These are phyloP conservation scores for Mrakiaceae sp. DNA, from an alignment of 1,284 basidiomycete genomes.

Conservation along the genomic window DNA sequence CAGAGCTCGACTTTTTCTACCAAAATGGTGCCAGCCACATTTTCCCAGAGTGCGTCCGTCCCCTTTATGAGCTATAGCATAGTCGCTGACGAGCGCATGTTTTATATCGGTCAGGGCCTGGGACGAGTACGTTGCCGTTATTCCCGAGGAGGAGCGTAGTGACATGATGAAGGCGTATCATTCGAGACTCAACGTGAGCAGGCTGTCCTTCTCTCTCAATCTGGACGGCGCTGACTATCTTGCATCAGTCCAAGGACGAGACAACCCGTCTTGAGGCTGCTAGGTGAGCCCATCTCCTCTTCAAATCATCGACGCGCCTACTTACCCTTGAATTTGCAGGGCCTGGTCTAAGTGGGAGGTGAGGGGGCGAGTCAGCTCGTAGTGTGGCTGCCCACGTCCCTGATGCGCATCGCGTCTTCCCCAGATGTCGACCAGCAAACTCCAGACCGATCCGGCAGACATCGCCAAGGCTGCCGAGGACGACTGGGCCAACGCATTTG, in stretches of 20 bases:
- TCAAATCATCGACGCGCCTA: background rate
- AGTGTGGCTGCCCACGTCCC: background rate
- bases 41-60: constrained; percentile 52
- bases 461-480: constrained; percentile 61
- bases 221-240: too few species aligned
- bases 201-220: too few species aligned
- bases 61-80: too few species aligned
- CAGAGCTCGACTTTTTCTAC: constrained; percentile 49
- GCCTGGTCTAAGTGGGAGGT: constrained; percentile 83
- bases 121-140: constrained; percentile 68
- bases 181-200: constrained; percentile 50
- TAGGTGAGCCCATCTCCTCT: background rate
- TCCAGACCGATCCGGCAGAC: constrained; percentile 56
- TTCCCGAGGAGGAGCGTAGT: constrained; percentile 63
- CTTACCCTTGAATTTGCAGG: constrained; percentile 41
- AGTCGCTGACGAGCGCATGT: too few species aligned
- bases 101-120: background rate
- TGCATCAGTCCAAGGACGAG: too few species aligned
- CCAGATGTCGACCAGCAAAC: constrained; percentile 68
- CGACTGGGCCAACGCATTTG: constrained; percentile 69
- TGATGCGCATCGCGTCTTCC: too few species aligned
- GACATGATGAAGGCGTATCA: constrained; percentile 78
- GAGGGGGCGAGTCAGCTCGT: too few species aligned
- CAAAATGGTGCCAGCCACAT: constrained; percentile 32
- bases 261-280: constrained; percentile 40